Evolutionary conservation across 345 rosid genomes (phyloP).

Genomic region (Populus simonii): DNA sequence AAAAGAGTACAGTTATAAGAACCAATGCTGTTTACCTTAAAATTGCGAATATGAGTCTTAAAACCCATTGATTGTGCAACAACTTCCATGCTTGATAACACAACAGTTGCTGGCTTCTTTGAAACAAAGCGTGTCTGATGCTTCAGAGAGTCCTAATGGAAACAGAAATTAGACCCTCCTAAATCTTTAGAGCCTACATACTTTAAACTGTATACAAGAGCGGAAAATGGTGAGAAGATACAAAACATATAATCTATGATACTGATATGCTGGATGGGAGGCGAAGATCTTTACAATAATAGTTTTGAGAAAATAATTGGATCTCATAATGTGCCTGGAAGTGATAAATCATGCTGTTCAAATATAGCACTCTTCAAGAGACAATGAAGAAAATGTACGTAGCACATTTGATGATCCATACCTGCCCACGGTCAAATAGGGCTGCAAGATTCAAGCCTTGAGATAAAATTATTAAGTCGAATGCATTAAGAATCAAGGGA

Average conservation of each 20-base stretch:
- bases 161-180: background rate
- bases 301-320: background rate
- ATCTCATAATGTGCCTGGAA: background rate
- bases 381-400: slow-evolving; percentile 5
- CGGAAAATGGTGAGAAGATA: background rate
- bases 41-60: slow-evolving; percentile 93
- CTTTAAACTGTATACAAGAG: background rate
- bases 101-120: slow-evolving; percentile 80
- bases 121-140: slow-evolving; percentile 84
- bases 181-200: background rate
- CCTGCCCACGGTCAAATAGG: slow-evolving; percentile 87
- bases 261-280: background rate
- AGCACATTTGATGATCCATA: slow-evolving; percentile 20
- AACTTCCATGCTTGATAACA: slow-evolving; percentile 93
- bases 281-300: background rate
- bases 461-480: slow-evolving; percentile 84
- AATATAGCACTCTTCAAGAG: background rate
- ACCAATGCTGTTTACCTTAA: slow-evolving; percentile 51
- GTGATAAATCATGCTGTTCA: background rate
- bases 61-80: slow-evolving; percentile 98
- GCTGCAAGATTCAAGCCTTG: slow-evolving; percentile 94
- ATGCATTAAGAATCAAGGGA: slow-evolving; percentile 89
- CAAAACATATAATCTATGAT: background rate
- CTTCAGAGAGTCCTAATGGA: slow-evolving; percentile 67
- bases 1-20: background rate